Percentiles rank a stretch among this genome's conserved stretches.
Conservation (phyloP, 495 filamentous ascomycete species). For the Neurospora sp. region DNA sequence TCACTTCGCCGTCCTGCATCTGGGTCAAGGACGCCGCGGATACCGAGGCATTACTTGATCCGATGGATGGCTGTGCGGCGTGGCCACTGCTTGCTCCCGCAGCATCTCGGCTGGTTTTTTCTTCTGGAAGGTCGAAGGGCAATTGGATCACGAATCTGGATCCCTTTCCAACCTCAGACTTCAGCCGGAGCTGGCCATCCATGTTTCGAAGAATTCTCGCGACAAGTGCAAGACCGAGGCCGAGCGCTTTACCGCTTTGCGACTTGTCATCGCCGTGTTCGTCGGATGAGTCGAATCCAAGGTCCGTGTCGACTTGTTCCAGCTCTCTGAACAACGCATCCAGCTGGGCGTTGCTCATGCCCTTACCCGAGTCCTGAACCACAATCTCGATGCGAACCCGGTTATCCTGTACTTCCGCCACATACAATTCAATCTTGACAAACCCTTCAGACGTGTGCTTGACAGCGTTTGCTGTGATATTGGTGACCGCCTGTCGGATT, state of each 20-base stretch:
- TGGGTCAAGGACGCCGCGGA: slow-evolving; percentile 15
- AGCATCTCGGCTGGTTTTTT: slow-evolving; percentile 22
- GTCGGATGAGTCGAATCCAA: slow-evolving; percentile 30
- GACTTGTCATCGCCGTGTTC: slow-evolving; percentile 22
- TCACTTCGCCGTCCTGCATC: slow-evolving; percentile 40
- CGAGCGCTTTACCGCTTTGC: slow-evolving; percentile 40
- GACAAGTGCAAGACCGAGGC: slow-evolving; percentile 78
- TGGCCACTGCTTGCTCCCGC: slow-evolving; percentile 7
- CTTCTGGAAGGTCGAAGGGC: slow-evolving; percentile 52
- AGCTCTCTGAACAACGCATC: slow-evolving; percentile 77
- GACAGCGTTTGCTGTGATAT: slow-evolving; percentile 78
- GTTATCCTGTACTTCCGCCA: slow-evolving; percentile 27
- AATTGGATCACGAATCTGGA: slow-evolving; percentile 70
- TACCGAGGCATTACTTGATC: slow-evolving; percentile 14
- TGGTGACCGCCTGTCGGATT: slow-evolving; percentile 71
- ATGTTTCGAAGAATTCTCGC: slow-evolving; percentile 80
- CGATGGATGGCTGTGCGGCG: not conserved
- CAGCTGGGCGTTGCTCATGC: slow-evolving; percentile 63
- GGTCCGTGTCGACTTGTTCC: slow-evolving; percentile 69
- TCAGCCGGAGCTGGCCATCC: slow-evolving; percentile 80
- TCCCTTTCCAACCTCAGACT: slow-evolving; percentile 78
- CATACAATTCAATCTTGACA: slow-evolving; percentile 62
- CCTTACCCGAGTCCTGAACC: slow-evolving; percentile 69
- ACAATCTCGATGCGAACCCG: slow-evolving; percentile 59
- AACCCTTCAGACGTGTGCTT: slow-evolving; percentile 65